Base-by-base conservation (phyloP, 495 filamentous ascomycete genomes). In the Massariosphaeria phaeospora region DNA sequence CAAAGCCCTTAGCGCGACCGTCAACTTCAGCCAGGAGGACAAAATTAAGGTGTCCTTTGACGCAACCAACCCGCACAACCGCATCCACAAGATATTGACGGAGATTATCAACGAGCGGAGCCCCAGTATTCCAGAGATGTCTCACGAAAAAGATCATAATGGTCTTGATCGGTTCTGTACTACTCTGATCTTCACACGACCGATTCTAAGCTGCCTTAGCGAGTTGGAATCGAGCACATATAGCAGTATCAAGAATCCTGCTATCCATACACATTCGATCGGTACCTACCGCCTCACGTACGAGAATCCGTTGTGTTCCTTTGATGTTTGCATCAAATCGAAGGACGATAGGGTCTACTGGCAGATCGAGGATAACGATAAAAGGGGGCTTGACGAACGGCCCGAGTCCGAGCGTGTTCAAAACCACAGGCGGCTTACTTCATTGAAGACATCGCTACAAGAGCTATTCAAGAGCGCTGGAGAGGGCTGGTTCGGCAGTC, bases 41-140 rank as follows among this genome's bases (percentile, higher is more conserved):
- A 48, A 66, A 20, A 62, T 72, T 65, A 62, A 43, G 42, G 56
- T 89, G 10, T 52, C 62, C 11, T 72, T 97, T 20, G 78, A 84
- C 18, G 63, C 64, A 18, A 73, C 73, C 12, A 95, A 89, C 57
- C 91, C 91, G 0, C 90, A 95, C 65, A 73, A 84, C 38, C 80
- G 85, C 13, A 82, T 90, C 17, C 71, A 79, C 30, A 80, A 85
- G 47, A 70, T 78, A 25, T 72, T 96, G 11, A 77, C 76, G 6
- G 71, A 71, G 15, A 71, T 79, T 31, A 69, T 93, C 44, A 90
- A 90, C 65, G 72, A 51, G 72, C 3, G 66, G 71, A 21, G 58
- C 12, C 25, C 31, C 8, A 17, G 18, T 5, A 25, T 45, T 7
- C 2, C 35, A 44, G 13, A 40, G 0, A 13, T 51, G 2, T n/a